A percentile compares a stretch with the other conserved stretches of the same genome.
Evolutionary conservation across 2,329 filamentous ascomycete genomes (phyloP).

Genomic region (Diaporthe sp.): DNA sequence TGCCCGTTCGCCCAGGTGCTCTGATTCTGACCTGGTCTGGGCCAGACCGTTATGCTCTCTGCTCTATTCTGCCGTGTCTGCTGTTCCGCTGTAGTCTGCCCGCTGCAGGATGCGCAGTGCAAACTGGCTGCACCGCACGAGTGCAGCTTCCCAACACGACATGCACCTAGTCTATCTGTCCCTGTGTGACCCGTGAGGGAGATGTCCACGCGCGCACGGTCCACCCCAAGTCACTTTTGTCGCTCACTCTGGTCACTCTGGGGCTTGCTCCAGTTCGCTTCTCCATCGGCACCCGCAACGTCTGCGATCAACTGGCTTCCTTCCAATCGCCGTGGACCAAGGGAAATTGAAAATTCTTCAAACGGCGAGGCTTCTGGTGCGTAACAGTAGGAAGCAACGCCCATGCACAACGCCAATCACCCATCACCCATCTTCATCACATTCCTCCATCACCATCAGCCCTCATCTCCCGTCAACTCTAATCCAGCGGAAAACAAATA

Average conservation of each 20-base stretch:
- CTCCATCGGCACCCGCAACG: constrained; percentile 13
- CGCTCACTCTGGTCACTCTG: not conserved
- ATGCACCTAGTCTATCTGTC: not conserved
- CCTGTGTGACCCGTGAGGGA: not conserved
- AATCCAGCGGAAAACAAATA: not conserved
- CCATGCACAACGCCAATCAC: constrained; percentile 5
- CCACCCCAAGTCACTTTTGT: not conserved
- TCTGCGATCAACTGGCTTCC: constrained; percentile 5
- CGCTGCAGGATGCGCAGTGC: constrained; percentile 1
- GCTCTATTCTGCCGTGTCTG: not conserved
- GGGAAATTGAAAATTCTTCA: not conserved
- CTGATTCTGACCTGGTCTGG: not conserved
- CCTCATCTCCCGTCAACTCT: constrained; percentile 10
- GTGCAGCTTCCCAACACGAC: constrained; percentile 20
- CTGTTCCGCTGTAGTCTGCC: not conserved
- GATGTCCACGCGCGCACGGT: not conserved
- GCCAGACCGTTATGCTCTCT: not conserved
- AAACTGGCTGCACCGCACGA: not conserved
- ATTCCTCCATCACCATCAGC: not conserved
- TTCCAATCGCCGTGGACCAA: not conserved
- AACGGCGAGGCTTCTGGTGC: not conserved
- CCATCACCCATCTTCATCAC: not conserved
- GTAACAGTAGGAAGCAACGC: not conserved
- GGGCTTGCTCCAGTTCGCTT: not conserved
- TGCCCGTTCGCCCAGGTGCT: not conserved